Evolutionary conservation across 2,329 filamentous ascomycete species (phyloP).

Genomic region (Fusarium sp.): DNA sequence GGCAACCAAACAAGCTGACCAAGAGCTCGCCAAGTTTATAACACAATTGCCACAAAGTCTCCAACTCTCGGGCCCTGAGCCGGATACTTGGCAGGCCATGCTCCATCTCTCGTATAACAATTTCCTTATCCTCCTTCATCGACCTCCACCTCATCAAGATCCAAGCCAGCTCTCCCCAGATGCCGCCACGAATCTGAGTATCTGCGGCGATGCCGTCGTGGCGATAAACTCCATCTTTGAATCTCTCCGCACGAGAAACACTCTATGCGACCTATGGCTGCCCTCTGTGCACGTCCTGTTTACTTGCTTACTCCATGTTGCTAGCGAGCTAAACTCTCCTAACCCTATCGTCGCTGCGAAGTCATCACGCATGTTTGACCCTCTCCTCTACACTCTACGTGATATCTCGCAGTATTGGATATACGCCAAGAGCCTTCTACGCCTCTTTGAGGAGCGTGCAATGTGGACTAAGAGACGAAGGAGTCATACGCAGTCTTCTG

Average conservation of each 20-base stretch:
- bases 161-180: slow-evolving; percentile 14
- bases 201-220: slow-evolving; percentile 46
- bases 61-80: slow-evolving; percentile 33
- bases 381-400: slow-evolving; percentile 44
- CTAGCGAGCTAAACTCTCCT: slow-evolving; percentile 41
- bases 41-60: slow-evolving; percentile 45
- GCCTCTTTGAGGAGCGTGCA: slow-evolving; percentile 44
- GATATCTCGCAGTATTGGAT: slow-evolving; percentile 47
- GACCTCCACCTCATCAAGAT: slow-evolving; percentile 40
- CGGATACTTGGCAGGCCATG: slow-evolving; percentile 46
- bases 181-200: slow-evolving; percentile 42
- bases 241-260: slow-evolving; percentile 37
- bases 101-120: slow-evolving; percentile 52
- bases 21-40: slow-evolving; percentile 47
- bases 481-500: not conserved
- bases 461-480: slow-evolving; percentile 29
- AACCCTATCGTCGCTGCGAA: slow-evolving; percentile 49
- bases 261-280: slow-evolving; percentile 45
- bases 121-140: slow-evolving; percentile 50
- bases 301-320: slow-evolving; percentile 47
- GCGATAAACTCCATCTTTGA: slow-evolving; percentile 47
- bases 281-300: slow-evolving; percentile 45
- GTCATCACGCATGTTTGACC: slow-evolving; percentile 45
- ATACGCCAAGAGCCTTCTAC: slow-evolving; percentile 47
- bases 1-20: slow-evolving; percentile 47